Evolutionary conservation across 768 basidiomycete genomes (phyloP).

Genomic region (Cyclocybe aegerita): DNA sequence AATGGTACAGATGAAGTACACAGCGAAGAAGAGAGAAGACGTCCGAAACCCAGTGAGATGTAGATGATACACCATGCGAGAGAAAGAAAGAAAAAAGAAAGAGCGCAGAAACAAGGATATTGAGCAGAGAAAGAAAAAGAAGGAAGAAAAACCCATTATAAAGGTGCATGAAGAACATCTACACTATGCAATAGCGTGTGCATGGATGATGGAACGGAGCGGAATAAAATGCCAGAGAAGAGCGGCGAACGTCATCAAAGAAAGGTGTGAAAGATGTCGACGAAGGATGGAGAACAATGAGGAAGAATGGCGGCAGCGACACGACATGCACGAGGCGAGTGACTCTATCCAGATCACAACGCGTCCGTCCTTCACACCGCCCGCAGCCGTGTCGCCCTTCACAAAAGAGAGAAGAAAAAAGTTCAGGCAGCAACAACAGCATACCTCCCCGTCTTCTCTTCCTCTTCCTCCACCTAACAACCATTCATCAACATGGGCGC

Average conservation of each 20-base stretch:
- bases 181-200: neutral
- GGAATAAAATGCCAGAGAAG: too few species aligned
- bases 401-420: neutral
- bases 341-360: neutral
- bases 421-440: too few species aligned
- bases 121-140: conserved; percentile 5
- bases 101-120: conserved; percentile 2
- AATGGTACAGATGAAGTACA: neutral
- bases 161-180: neutral
- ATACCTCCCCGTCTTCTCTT: too few species aligned
- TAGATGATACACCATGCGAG: conserved; percentile 3
- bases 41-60: conserved; percentile 3
- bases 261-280: too few species aligned
- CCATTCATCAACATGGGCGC: neutral
- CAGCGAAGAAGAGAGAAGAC: neutral
- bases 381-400: neutral
- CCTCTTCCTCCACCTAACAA: neutral
- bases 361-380: neutral
- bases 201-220: too few species aligned
- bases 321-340: neutral
- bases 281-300: neutral
- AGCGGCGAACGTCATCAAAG: too few species aligned
- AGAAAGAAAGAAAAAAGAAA: neutral
- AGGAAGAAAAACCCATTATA: conserved; percentile 3
- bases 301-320: conserved; percentile 1